These are phyloP conservation scores for Cutaneotrichosporon sp. DNA, from an alignment of 1,284 basidiomycete species.

Conservation along the genomic window DNA sequence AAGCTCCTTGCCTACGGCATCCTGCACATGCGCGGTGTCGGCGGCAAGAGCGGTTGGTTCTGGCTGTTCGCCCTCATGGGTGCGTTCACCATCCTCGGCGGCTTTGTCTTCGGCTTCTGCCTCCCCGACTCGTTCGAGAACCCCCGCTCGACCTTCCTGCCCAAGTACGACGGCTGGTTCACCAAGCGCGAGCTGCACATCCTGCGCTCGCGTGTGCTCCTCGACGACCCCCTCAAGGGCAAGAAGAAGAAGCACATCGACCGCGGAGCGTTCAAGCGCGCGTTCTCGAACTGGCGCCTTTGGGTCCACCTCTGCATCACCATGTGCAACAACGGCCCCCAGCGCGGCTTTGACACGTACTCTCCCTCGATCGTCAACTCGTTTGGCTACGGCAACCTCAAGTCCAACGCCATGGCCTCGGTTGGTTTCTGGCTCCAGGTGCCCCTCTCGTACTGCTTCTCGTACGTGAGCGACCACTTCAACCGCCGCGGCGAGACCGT, in stretches of 20 bases:
- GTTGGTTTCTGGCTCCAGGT: slow-evolving; percentile 43
- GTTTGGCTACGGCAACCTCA: slow-evolving; percentile 38
- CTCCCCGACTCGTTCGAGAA: slow-evolving; percentile 34
- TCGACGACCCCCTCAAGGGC: slow-evolving; percentile 44
- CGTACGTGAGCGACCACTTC: slow-evolving; percentile 36
- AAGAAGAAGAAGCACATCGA: slow-evolving; percentile 36
- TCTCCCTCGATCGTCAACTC: slow-evolving; percentile 37
- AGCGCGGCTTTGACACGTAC: slow-evolving; percentile 39
- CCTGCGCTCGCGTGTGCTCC: slow-evolving; percentile 33
- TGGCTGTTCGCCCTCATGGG: slow-evolving; percentile 36
- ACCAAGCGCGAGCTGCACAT: slow-evolving; percentile 41
- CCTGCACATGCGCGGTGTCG: slow-evolving; percentile 34
- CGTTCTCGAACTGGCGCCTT: slow-evolving; percentile 27
- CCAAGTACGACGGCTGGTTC: slow-evolving; percentile 25
- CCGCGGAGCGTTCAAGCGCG: slow-evolving; percentile 26
- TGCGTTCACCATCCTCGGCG: slow-evolving; percentile 32
- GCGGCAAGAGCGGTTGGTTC: slow-evolving; percentile 35
- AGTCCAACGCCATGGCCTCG: slow-evolving; percentile 35
- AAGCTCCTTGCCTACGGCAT: slow-evolving; percentile 36
- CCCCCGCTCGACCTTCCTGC: slow-evolving; percentile 35
- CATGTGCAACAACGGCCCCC: slow-evolving; percentile 38
- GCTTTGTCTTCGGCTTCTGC: slow-evolving; percentile 36
- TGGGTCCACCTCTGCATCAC: slow-evolving; percentile 42
- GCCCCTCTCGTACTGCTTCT: slow-evolving; percentile 32
- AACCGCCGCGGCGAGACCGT: slow-evolving; percentile 34